Base-by-base conservation (phyloP, 805 yeast species). In the Alloascoidea africana region DNA sequence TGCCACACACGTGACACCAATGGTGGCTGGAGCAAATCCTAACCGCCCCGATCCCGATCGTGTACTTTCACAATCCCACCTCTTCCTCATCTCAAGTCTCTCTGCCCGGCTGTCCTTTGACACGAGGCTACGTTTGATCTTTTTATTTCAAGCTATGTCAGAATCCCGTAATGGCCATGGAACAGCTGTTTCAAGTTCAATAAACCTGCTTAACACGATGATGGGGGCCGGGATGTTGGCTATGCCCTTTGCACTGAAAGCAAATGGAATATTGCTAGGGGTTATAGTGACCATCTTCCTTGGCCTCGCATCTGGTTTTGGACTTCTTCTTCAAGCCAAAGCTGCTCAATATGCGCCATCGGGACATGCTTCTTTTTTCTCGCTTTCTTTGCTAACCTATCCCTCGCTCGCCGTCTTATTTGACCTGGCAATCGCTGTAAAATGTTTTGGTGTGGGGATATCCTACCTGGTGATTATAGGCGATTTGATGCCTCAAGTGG, bases 221-320 rank as follows among this genome's bases (percentile, higher is more conserved):
- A 63, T 78, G 16, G 89, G 89, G 3, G 85, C 91, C 1, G 91
- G 91, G 0, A 61, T 81, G 46, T 66, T 81, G 36, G 84, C 86
- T 14, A 68, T 80, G 65, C 87, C 91, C 2, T 73, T 66, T 44
- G 81, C 87, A 1, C 68, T 74, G 49, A 60, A 65, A 34, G 62
- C 78, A 14, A 79, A 81, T 50, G 83, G 86, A 6, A 51, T 77
- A 3, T 37, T 68, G 3, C 56, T 73, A 16, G 89, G 87, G 1
- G 46, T 66, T 1, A 36, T 62, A 15, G 66, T 76, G 35, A 63
- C 80, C 16, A 13, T 74, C 3, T 41, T 76, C 33, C 76, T 85
- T 2, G 84, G 82, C 2, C 34, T 65, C 14, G 66, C 83, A 2
- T 75, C 83, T n/a, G 76, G 75, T 0, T 61, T 62, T 40, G 91